phyloP scores from a whole-genome alignment of 164 flowering plant genomes.

The Cinnamomum micranthum region DNA sequence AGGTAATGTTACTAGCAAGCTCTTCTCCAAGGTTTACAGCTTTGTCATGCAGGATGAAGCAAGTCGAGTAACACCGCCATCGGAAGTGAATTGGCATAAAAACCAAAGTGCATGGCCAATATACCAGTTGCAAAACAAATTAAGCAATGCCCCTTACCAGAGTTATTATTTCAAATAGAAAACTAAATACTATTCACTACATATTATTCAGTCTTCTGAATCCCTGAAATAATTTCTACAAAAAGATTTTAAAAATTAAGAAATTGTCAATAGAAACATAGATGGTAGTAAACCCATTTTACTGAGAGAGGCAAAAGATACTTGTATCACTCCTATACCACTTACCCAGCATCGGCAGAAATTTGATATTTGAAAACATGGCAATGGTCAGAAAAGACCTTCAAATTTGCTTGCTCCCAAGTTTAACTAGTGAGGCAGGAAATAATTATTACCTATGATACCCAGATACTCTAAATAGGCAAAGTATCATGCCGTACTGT shows the following conservation, averaged over 20 bases:
- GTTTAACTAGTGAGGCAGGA: too few species aligned
- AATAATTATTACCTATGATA: too few species aligned
- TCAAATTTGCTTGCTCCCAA: not conserved
- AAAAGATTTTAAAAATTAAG: not conserved
- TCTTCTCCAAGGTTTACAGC: conserved; percentile 42
- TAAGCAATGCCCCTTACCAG: conserved; percentile 37
- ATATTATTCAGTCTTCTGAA: conserved; percentile 13
- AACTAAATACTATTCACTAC: conserved; percentile 24
- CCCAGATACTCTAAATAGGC: too few species aligned
- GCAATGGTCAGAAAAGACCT: conserved; percentile 1
- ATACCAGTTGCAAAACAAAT: conserved; percentile 16
- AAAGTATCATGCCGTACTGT: too few species aligned
- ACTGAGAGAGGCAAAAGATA: conserved; percentile 15
- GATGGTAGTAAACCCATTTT: conserved; percentile 22
- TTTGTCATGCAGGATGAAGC: conserved; percentile 40
- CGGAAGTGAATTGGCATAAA: conserved; percentile 23
- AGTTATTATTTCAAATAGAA: conserved; percentile 22
- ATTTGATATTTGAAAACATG: not conserved
- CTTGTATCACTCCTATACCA: conserved; percentile 23
- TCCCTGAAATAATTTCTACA: conserved; percentile 9
- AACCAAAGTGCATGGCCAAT: conserved; percentile 10
- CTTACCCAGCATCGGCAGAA: conserved; percentile 10
- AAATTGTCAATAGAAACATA: conserved; percentile 15
- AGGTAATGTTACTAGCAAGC: conserved; percentile 28
- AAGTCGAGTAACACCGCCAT: conserved; percentile 15